These are phyloP conservation scores for Haplosporangium gracile DNA, from an alignment of 192 early-diverging fungal genomes.

Conservation along the genomic window DNA sequence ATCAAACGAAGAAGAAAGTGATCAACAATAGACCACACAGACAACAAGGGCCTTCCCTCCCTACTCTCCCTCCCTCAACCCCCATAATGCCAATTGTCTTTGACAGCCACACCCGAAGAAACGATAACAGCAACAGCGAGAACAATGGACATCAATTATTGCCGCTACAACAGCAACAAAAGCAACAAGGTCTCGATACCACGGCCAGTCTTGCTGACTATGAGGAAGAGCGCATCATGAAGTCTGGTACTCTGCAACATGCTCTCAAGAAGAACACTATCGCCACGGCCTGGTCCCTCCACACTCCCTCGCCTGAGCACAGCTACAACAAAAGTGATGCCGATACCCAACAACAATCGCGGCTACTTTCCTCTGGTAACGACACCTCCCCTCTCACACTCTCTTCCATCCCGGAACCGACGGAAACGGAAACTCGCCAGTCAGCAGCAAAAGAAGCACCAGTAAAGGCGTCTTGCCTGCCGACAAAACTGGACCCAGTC, in stretches of 20 bases:
- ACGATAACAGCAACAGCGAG: not conserved
- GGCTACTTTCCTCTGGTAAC: constrained; percentile 16
- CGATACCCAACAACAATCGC: not conserved
- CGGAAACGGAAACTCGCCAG: not conserved
- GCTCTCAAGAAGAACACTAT: constrained; percentile 17
- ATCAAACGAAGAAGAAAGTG: not conserved
- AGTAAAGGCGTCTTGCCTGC: not conserved
- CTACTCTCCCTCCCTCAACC: not conserved
- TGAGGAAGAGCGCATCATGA: constrained; percentile 16
- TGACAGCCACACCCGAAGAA: not conserved
- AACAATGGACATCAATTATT: not conserved
- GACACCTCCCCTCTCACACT: not conserved
- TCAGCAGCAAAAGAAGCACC: not conserved
- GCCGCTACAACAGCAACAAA: not conserved
- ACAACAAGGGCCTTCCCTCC: not conserved
- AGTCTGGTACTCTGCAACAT: constrained; percentile 5
- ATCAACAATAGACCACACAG: not conserved
- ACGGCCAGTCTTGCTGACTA: not conserved
- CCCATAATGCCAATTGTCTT: constrained; percentile 33
- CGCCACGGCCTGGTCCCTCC: constrained; percentile 1
- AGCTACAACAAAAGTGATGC: not conserved
- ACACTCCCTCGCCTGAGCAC: not conserved
- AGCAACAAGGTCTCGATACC: not conserved
- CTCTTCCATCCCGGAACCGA: not conserved
- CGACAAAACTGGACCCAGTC: not conserved